Evolutionary conservation across 805 yeast species (phyloP), one percentile per base, ranked within the genome.

Genomic region (Yarrowia osloensis): DNA sequence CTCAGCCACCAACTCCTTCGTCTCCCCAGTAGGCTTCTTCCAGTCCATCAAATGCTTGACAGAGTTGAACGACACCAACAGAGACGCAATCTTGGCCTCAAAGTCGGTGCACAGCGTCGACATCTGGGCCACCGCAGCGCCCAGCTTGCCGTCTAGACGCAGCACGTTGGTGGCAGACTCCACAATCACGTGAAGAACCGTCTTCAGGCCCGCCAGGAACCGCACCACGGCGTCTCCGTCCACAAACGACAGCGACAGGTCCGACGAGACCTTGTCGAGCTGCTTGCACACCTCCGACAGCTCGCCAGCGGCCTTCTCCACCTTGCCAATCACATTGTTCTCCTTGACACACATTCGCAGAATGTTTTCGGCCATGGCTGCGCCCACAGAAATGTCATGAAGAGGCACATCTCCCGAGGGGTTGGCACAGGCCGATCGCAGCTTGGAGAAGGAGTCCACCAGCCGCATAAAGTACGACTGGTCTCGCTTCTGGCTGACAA

Each of bases 371-470:
- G 66, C 54, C 52, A 66, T 42, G 12, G 52, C 22, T 35, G 37
- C 11, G 33, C 47, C 29, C 70, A 70, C 0, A 71, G 33, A 44
- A 44, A 61, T 21, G 54, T 61, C 66, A 1, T 46, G 40, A 1
- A 44, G 83, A 3, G 97, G 95, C 26, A 90, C 86, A 71, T 91
- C 98, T 8, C 85, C 88, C 9, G 87, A 83, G 15, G 87, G 84
- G 15, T 80, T 80, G 1, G 85, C 76, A 12, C 88, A 86, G 1
- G 90, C 79, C 21, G 87, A 83, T 72, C 97, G 83, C 67, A 94
- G 78, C 54, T 94, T 81, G 3, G 98, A 98, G 50, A 94, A 76
- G 29, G 93, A 74, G 71, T 95, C 98, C 40, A 95, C 77, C 9
- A 91, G 76, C 68, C 90, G 81, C 79, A 84, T 89, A 77, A 85